Conservation (phyloP, 148 eudicot species). For the Rhododendron mucronatum region DNA sequence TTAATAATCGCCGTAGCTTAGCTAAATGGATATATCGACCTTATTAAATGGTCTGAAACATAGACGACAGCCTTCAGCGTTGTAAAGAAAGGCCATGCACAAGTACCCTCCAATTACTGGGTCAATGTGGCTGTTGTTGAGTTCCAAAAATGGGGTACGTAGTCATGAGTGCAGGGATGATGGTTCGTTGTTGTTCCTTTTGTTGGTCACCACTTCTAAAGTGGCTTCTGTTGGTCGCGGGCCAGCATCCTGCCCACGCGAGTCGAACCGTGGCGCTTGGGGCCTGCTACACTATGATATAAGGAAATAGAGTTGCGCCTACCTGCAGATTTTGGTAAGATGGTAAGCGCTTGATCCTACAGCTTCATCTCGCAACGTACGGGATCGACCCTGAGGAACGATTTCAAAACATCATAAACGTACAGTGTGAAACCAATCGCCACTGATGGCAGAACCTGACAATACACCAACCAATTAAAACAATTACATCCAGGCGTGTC, state of each 20-base stretch:
- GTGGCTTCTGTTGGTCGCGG: too few species aligned
- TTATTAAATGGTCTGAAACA: not conserved
- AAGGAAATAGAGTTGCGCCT: too few species aligned
- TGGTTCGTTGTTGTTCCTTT: constrained; percentile 30
- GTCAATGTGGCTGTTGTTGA: not conserved
- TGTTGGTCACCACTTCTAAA: constrained; percentile 35
- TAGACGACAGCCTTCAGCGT: not conserved
- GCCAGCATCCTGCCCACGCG: too few species aligned
- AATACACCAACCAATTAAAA: not conserved
- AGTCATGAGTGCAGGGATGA: constrained; percentile 53
- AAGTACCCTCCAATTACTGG: not conserved
- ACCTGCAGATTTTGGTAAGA: too few species aligned
- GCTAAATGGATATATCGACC: not conserved
- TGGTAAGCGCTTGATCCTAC: too few species aligned
- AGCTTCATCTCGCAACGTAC: constrained; percentile 68
- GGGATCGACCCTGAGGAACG: constrained; percentile 53
- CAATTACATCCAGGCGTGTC: not conserved
- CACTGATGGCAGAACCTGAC: constrained; percentile 90
- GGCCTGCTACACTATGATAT: too few species aligned
- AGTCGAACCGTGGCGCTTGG: too few species aligned
- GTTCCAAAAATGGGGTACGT: not conserved
- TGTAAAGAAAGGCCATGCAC: constrained; percentile 9
- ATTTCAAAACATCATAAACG: constrained; percentile 84
- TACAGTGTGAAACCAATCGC: constrained; percentile 90
- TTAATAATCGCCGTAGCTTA: not conserved